Percentiles rank a stretch among this genome's conserved stretches.
phyloP scores from a whole-genome alignment of 2,329 filamentous ascomycete species.

The Clonostachys byssicola region DNA sequence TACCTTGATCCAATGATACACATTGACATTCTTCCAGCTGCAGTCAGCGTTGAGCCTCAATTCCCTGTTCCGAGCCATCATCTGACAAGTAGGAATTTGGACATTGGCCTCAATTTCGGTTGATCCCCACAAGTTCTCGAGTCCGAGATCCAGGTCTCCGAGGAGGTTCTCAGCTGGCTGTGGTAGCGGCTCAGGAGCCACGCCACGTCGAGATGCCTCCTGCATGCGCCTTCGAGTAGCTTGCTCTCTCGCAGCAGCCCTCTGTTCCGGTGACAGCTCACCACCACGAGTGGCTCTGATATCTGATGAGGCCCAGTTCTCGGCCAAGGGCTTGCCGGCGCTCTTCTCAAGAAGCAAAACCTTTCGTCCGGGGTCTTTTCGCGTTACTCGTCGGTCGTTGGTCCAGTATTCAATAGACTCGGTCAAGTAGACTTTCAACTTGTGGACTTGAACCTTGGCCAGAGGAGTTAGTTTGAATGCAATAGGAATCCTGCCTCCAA shows the following conservation, averaged over 20 bases:
- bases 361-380: constrained; percentile 80
- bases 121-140: constrained; percentile 74
- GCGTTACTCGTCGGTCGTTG: constrained; percentile 76
- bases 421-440: constrained; percentile 86
- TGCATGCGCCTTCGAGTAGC: constrained; percentile 48
- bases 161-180: constrained; percentile 66
- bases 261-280: constrained; percentile 55
- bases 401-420: constrained; percentile 92
- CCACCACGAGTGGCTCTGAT: constrained; percentile 76
- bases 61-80: constrained; percentile 70
- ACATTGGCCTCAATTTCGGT: constrained; percentile 95
- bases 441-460: constrained; percentile 89
- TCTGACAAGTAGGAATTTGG: constrained; percentile 83
- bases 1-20: constrained; percentile 96
- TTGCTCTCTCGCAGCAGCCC: constrained; percentile 40
- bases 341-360: constrained; percentile 85
- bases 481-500: constrained; percentile 84
- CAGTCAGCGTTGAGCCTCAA: constrained; percentile 79
- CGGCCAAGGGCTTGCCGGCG: constrained; percentile 71
- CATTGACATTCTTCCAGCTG: constrained; percentile 89
- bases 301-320: constrained; percentile 70
- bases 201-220: constrained; percentile 40
- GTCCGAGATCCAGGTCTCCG: constrained; percentile 68
- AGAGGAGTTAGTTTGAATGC: constrained; percentile 91
- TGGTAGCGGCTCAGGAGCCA: constrained; percentile 35